phyloP scores from a whole-genome alignment of 139 green algal species.

The Closterium sp. region DNA sequence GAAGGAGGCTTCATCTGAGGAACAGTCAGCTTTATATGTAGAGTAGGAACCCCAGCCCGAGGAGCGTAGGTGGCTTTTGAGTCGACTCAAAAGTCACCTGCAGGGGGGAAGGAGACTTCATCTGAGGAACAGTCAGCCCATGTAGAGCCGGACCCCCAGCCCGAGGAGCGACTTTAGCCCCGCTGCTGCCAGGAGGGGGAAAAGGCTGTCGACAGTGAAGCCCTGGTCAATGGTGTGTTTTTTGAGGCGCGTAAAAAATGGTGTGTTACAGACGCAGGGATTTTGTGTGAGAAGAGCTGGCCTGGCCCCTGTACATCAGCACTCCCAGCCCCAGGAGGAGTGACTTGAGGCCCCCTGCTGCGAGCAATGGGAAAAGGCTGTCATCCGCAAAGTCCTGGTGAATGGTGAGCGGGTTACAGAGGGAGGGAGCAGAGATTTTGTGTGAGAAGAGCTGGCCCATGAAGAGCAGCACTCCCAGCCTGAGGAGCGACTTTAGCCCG shows the following conservation, averaged over 20 bases:
- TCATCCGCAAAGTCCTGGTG: too few relatives aligned
- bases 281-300: too few relatives aligned
- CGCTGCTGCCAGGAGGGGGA: slow-evolving; percentile 61
- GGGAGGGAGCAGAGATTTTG: background rate
- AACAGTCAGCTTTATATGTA: slow-evolving; percentile 77
- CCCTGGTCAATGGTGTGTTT: background rate
- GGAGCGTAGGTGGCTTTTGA: too few relatives aligned
- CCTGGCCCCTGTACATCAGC: slow-evolving; percentile 81
- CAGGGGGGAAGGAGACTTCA: too few relatives aligned
- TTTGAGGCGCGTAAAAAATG: too few relatives aligned
- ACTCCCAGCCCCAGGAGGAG: slow-evolving; percentile 70
- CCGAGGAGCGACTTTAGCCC: slow-evolving; percentile 56
- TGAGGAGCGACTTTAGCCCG: slow-evolving; percentile 52
- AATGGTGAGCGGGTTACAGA: too few relatives aligned
- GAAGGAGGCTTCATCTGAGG: slow-evolving; percentile 58
- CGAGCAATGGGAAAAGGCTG: slow-evolving; percentile 40
- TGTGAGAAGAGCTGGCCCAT: slow-evolving; percentile 67
- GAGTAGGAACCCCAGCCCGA: slow-evolving; percentile 79
- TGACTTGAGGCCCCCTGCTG: slow-evolving; percentile 61
- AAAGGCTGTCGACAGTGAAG: slow-evolving; percentile 30
- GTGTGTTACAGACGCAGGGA: too few relatives aligned
- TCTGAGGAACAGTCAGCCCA: slow-evolving; percentile 76
- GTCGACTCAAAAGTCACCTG: too few relatives aligned
- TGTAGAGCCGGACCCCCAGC: slow-evolving; percentile 78
- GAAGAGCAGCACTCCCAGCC: slow-evolving; percentile 79